Base-by-base conservation (phyloP, 495 filamentous ascomycete species). In the Aspergillus kassunensis region DNA sequence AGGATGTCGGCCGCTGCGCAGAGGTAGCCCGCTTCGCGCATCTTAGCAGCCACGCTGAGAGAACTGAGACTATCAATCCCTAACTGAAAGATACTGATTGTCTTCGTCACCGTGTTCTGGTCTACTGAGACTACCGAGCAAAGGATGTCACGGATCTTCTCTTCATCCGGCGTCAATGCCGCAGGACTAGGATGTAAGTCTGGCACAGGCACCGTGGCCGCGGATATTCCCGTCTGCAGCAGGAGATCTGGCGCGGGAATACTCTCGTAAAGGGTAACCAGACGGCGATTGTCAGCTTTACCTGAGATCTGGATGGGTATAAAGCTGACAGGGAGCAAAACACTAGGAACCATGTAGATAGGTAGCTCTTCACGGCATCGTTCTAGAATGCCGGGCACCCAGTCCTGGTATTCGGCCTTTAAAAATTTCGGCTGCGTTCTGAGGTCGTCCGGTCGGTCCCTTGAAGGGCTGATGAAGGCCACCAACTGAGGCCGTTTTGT, bases 1-100 rank as follows among this genome's bases (percentile, higher is more conserved):
- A 91, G 79, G 27, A 92, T 73, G 30, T 65, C 66, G 56, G 85
- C 82, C 6, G 86, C 76, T n/a, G 80, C 73, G 47, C 89, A 54
- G 0, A 64, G 55, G 25, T 87, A 72, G 0, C 77, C 79, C 7
- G 60, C 48, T 4, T 68, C 71, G 52, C 80, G 83, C 19, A 91
- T 71, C 42, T 76, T 72, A 4, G 85, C 77, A 3, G 84, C 77
- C 2, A 88, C 66, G 58, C 80, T 85, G 21, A 66, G 51, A 25
- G 51, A 57, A 41, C 44, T 59, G 13, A 66, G 58, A 36, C 63
- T 66, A 35, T 66, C 63, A 23, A 66, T 50, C 9, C 61, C 63
- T 10, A 59, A 29, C 30, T 51, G 50, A 15, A 66, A 66, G 18
- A 66, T 40, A 3, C 76, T 82, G 2, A 77, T 78, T 27, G 44